A percentile compares a stretch with the other conserved stretches of the same genome.
These are phyloP conservation scores for Blastobotrys persicus DNA, from an alignment of 1,139 yeast genomes.

Conservation along the genomic window DNA sequence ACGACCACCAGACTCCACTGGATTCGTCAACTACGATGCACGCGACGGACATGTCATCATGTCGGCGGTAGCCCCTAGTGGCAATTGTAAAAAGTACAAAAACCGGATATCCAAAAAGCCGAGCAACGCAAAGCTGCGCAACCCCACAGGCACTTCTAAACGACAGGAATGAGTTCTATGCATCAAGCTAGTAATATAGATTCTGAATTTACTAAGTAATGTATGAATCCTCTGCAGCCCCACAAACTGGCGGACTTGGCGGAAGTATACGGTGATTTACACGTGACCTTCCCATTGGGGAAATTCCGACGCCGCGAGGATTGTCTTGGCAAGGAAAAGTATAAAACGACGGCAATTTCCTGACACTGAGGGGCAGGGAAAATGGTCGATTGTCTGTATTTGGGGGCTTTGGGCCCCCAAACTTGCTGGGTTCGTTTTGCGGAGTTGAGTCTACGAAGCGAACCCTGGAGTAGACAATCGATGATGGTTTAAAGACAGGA, in stretches of 20 bases:
- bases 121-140: not conserved
- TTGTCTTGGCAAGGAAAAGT: not conserved
- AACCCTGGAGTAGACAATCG: not conserved
- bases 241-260: no score
- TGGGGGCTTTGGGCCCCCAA: not conserved
- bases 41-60: slow-evolving; percentile 25
- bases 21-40: slow-evolving; percentile 27
- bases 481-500: not conserved
- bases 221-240: no score
- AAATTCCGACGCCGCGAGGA: not conserved
- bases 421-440: not conserved
- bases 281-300: not conserved
- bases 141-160: not conserved
- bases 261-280: no score
- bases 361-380: no score
- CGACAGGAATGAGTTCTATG: not conserved
- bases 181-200: not conserved
- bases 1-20: slow-evolving; percentile 24
- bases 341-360: no score
- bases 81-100: slow-evolving; percentile 16
- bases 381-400: no score
- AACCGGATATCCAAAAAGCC: slow-evolving; percentile 1
- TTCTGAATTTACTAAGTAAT: no score
- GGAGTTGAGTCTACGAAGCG: not conserved
- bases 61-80: slow-evolving; percentile 30